Base-by-base conservation (phyloP, 176 grass and related monocot genomes). In the Paspalum vaginatum region DNA sequence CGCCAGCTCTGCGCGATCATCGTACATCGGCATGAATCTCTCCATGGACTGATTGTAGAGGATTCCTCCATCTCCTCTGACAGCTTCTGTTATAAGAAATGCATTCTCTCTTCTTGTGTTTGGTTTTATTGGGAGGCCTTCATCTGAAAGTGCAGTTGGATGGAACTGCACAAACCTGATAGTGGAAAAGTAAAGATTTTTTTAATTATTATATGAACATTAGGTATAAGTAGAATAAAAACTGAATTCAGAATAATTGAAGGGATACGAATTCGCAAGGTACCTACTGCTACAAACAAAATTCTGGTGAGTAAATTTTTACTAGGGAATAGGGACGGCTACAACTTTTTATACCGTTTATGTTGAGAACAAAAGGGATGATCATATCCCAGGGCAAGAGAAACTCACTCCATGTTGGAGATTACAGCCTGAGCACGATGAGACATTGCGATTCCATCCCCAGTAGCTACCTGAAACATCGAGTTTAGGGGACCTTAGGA, bases 381-480 rank as follows among this genome's bases (percentile, higher is more conserved):
- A 60, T 63, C 8, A 43, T 21, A 52, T 67, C 40, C 62, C 24
- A 82, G 48, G 38, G 25, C 42, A 73, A 64, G 15, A 68, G 66
- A 94, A 72, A 97, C 95, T 95, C 76, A 98, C 95, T 98, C 95
- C 95, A 98, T 98, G 80, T 95, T 98, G 51, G 95, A 98, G 70
- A 98, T 95, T 68, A 98, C 95, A 87, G 92, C 92, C 54, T 93
- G 92, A 64, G 95, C 95, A 52, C 95, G 92, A 75, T 95, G 95
- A 43, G 81, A 87, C 90, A 98, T 98, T 68, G 95, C 95, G 40
- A 98, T 92, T 81, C 95, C 95, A 89, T 98, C 92, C 89, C 92
- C 95, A 54, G 95, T 95, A 79, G 95, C 92, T 69, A 98, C 95
- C 95, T 95, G 81, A 43, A 81, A 84, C 65, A 75, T 78, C 27